Conservation (phyloP, 75 land plant species). For the Pinus tabuliformis region DNA sequence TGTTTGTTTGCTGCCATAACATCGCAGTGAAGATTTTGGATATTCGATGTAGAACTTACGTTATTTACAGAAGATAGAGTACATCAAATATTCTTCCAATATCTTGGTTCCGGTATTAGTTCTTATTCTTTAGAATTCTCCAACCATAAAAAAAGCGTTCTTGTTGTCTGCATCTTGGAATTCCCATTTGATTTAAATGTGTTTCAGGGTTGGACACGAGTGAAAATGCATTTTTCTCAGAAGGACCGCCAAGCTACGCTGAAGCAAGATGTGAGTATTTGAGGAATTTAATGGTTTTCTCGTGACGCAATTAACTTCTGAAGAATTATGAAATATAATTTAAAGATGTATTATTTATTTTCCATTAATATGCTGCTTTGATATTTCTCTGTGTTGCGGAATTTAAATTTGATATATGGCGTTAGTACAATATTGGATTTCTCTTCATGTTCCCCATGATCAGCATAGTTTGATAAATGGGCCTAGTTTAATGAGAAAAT, state of each 20-base stretch:
- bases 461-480: too few relatives aligned
- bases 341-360: too few relatives aligned
- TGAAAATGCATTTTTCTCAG: background rate
- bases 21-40: background rate
- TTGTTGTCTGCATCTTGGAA: background rate
- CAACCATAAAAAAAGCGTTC: too few relatives aligned
- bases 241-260: conserved; percentile 2
- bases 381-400: too few relatives aligned
- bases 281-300: background rate
- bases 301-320: background rate
- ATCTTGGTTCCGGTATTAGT: too few relatives aligned
- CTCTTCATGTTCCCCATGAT: too few relatives aligned
- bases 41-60: background rate
- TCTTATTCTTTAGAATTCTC: too few relatives aligned
- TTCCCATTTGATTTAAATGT: background rate
- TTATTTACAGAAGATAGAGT: background rate
- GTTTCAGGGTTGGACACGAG: conserved; percentile 5
- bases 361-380: too few relatives aligned
- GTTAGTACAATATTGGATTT: too few relatives aligned
- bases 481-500: too few relatives aligned
- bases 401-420: too few relatives aligned
- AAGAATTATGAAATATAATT: background rate
- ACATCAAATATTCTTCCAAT: too few relatives aligned
- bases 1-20: background rate
- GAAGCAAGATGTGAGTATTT: conserved; percentile 4